phyloP scores from a whole-genome alignment of 1,284 basidiomycete species.

The Apiotrichum mycotoxinovorans region DNA sequence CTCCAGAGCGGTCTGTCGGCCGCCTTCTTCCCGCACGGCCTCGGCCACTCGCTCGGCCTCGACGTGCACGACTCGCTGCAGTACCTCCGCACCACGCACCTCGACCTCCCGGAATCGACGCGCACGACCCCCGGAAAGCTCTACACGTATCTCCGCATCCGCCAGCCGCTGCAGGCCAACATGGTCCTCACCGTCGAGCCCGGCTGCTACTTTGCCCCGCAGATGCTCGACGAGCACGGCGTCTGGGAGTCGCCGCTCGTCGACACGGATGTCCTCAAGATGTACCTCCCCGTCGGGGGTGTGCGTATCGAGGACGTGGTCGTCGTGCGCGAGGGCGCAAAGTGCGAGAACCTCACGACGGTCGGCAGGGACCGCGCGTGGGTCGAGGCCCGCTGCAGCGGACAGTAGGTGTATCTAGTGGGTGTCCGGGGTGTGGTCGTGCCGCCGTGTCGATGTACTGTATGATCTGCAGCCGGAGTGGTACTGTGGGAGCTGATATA shows the following conservation, averaged over 20 bases:
- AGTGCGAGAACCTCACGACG: slow-evolving; percentile 70
- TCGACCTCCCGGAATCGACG: slow-evolving; percentile 31
- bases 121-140: slow-evolving; percentile 58
- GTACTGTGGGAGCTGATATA: too few species aligned
- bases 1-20: slow-evolving; percentile 69
- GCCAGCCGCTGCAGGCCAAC: slow-evolving; percentile 64
- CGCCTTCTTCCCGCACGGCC: slow-evolving; percentile 87
- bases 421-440: too few species aligned
- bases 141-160: slow-evolving; percentile 71
- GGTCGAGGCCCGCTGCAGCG: slow-evolving; percentile 73
- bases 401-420: slow-evolving; percentile 28
- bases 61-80: slow-evolving; percentile 68
- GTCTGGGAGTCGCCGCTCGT: slow-evolving; percentile 62
- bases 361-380: slow-evolving; percentile 72
- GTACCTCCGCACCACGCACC: slow-evolving; percentile 33
- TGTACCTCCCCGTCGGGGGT: slow-evolving; percentile 75
- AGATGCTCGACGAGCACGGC: slow-evolving; percentile 63
- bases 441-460: too few species aligned
- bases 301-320: slow-evolving; percentile 88
- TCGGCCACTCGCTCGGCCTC: slow-evolving; percentile 79
- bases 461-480: too few species aligned
- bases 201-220: slow-evolving; percentile 78
- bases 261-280: slow-evolving; percentile 64
- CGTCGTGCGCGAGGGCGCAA: slow-evolving; percentile 61
- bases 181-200: slow-evolving; percentile 83